Conservation (phyloP, 768 basidiomycete species). For the Agaricus subrufescens region DNA sequence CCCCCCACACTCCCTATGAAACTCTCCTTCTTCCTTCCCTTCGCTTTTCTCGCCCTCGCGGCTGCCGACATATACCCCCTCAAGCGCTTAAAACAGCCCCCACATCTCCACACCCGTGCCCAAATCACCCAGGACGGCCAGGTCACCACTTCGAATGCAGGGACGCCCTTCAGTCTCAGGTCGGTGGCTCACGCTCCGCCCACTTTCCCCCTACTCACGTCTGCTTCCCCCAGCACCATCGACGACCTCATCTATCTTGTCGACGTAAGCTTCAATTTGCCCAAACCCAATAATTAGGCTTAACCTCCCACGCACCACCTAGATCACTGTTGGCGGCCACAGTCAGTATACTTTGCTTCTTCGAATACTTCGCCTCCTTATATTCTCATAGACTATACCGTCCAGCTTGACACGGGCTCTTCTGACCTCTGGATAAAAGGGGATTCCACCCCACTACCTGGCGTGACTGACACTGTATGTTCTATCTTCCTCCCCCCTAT, state of each 20-base stretch:
- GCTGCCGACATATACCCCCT: slow-evolving; percentile 41
- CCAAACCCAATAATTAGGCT: slow-evolving; percentile 1
- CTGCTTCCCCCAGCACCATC: slow-evolving; percentile 44
- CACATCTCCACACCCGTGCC: slow-evolving; percentile 16
- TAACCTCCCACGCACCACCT: slow-evolving; percentile 9
- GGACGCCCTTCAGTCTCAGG: slow-evolving; percentile 40
- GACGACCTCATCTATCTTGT: slow-evolving; percentile 77
- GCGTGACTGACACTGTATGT: slow-evolving; percentile 44
- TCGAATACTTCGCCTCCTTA: background rate
- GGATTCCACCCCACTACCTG: slow-evolving; percentile 41
- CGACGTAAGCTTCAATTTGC: slow-evolving; percentile 46
- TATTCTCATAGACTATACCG: slow-evolving; percentile 48
- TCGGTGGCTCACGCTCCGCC: slow-evolving; percentile 20
- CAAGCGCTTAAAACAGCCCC: slow-evolving; percentile 36
- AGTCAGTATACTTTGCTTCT: slow-evolving; percentile 33
- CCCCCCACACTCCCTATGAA: slow-evolving; percentile 31
- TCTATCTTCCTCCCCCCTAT: background rate
- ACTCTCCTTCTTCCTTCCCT: slow-evolving; percentile 30
- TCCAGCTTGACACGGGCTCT: slow-evolving; percentile 85
- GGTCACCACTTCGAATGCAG: slow-evolving; percentile 25
- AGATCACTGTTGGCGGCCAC: slow-evolving; percentile 65
- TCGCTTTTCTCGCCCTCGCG: slow-evolving; percentile 31
- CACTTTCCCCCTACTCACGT: background rate
- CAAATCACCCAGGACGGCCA: slow-evolving; percentile 24
- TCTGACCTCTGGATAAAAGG: slow-evolving; percentile 75